These are phyloP conservation scores for Endocalyx cinctus DNA, from an alignment of 2,329 filamentous ascomycete genomes.

Conservation along the genomic window DNA sequence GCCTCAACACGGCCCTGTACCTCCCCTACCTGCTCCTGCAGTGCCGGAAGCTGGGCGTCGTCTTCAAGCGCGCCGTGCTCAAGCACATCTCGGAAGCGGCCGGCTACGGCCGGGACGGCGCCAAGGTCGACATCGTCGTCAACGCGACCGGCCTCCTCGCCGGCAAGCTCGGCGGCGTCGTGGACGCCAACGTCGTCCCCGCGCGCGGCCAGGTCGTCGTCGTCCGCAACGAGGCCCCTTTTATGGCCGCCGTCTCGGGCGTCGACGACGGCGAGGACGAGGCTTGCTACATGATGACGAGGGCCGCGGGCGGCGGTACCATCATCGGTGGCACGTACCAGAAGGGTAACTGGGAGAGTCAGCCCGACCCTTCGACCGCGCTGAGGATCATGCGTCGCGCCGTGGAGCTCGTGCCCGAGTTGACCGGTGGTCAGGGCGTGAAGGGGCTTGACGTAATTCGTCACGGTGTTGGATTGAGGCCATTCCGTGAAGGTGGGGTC, in stretches of 20 bases:
- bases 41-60: slow-evolving; percentile 68
- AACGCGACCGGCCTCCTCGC: slow-evolving; percentile 83
- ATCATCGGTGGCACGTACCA: slow-evolving; percentile 84
- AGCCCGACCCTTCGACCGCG: slow-evolving; percentile 75
- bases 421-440: slow-evolving; percentile 63
- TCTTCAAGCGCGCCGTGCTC: slow-evolving; percentile 59
- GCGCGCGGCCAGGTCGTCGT: slow-evolving; percentile 79
- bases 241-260: slow-evolving; percentile 67
- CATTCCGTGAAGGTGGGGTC: slow-evolving; percentile 67
- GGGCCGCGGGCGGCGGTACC: slow-evolving; percentile 75
- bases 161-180: slow-evolving; percentile 72
- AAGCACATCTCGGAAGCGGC: slow-evolving; percentile 71
- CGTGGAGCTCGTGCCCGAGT: slow-evolving; percentile 57
- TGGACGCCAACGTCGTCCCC: slow-evolving; percentile 68
- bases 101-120: slow-evolving; percentile 51
- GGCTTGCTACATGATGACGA: slow-evolving; percentile 75
- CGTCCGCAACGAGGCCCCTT: slow-evolving; percentile 70
- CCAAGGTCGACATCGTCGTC: slow-evolving; percentile 63
- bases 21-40: slow-evolving; percentile 80
- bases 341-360: slow-evolving; percentile 72
- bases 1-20: slow-evolving; percentile 87
- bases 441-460: slow-evolving; percentile 70
- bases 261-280: slow-evolving; percentile 71
- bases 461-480: slow-evolving; percentile 78
- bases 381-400: slow-evolving; percentile 78